Evolutionary conservation across 2,329 filamentous ascomycete species (phyloP).

Genomic region (Aspergillus pseudoglaucus): DNA sequence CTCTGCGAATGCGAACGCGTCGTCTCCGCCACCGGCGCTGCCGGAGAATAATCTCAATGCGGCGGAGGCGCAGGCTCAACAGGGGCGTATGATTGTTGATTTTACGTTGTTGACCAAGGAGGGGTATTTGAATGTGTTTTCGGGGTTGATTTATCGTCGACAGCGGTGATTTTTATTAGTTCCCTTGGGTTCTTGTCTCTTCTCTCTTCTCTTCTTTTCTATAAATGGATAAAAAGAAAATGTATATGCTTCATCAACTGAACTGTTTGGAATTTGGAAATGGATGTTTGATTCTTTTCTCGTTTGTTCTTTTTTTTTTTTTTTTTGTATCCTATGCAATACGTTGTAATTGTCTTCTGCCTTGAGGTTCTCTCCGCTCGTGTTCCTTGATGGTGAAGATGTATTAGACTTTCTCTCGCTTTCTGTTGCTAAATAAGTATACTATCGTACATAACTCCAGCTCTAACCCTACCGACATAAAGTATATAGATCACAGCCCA

Average conservation of each 20-base stretch:
- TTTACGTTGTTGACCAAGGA: constrained; percentile 37
- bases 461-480: background rate
- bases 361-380: background rate
- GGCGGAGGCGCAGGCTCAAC: constrained; percentile 21
- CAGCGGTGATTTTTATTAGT: constrained; percentile 13
- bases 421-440: too few relatives aligned
- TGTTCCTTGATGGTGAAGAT: too few relatives aligned
- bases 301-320: constrained; percentile 2
- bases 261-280: background rate
- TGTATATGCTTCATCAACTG: background rate
- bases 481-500: background rate
- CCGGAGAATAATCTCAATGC: constrained; percentile 20
- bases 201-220: constrained; percentile 1
- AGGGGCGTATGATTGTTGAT: constrained; percentile 31
- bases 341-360: too few relatives aligned
- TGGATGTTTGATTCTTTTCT: background rate
- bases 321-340: constrained; percentile 1
- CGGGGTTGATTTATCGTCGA: constrained; percentile 28
- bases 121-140: constrained; percentile 38
- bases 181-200: background rate
- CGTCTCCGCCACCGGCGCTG: constrained; percentile 22
- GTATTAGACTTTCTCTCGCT: too few relatives aligned
- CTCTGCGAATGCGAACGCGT: constrained; percentile 18
- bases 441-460: too few relatives aligned
- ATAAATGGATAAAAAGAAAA: background rate